Evolutionary conservation across 2,329 filamentous ascomycete genomes (phyloP).

Genomic region (Zasmidium angulare): DNA sequence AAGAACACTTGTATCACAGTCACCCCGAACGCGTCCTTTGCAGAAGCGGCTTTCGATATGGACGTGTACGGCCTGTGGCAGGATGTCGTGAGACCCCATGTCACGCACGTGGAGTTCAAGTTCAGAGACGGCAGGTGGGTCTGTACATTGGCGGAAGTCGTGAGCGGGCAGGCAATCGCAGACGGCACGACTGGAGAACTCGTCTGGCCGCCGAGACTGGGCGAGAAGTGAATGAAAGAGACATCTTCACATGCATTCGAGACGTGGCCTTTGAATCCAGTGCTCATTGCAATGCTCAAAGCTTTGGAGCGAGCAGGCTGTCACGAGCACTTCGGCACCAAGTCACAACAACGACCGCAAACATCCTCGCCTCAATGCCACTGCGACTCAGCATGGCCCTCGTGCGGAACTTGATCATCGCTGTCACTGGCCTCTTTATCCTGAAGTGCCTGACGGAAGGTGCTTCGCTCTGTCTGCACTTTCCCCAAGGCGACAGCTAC

Average conservation of each 20-base stretch:
- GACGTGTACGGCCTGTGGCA: background rate
- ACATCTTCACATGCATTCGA: background rate
- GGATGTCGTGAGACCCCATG: background rate
- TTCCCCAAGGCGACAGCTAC: background rate
- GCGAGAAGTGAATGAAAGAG: background rate
- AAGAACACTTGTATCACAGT: background rate
- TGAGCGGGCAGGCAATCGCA: background rate
- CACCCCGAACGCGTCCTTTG: background rate
- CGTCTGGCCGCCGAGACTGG: background rate
- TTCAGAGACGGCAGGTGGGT: background rate
- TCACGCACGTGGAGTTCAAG: background rate
- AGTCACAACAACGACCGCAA: background rate
- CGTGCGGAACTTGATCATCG: background rate
- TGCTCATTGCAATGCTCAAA: no score
- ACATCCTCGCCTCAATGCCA: background rate
- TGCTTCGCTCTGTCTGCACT: conserved; percentile 4
- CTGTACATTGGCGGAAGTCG: background rate
- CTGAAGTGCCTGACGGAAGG: background rate
- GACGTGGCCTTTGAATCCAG: no score
- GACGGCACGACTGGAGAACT: background rate
- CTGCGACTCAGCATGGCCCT: background rate
- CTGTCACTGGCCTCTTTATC: background rate
- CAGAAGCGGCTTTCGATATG: background rate
- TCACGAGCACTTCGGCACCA: background rate
- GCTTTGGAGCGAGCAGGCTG: no score